A percentile compares a stretch with the other conserved stretches of the same genome.
These are phyloP conservation scores for Theileria equi DNA, from an alignment of 169 alveolate genomes.

Conservation along the genomic window DNA sequence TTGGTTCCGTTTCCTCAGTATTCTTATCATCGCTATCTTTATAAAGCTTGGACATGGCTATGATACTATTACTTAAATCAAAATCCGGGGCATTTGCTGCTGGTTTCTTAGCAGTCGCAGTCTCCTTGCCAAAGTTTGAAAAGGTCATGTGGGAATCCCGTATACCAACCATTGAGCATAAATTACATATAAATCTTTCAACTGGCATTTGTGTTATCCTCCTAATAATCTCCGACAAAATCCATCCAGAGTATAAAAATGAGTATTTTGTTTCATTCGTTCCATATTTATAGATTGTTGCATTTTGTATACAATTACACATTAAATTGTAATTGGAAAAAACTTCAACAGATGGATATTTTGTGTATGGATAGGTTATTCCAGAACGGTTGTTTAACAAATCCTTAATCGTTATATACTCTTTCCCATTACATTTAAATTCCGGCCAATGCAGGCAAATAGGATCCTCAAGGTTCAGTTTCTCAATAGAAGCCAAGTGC, in stretches of 20 bases:
- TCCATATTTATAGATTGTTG: constrained; percentile 17
- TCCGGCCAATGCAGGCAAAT: constrained; percentile 56
- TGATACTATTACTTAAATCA: too few relatives aligned
- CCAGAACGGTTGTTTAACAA: constrained; percentile 47
- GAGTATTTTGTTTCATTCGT: constrained; percentile 15
- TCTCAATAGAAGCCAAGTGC: constrained; percentile 48
- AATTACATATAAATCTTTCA: constrained; percentile 36
- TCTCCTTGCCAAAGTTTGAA: constrained; percentile 9
- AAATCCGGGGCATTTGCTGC: background rate
- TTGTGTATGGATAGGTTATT: constrained; percentile 28
- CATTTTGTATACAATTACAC: constrained; percentile 18
- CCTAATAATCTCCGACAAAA: constrained; percentile 50
- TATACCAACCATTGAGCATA: constrained; percentile 26
- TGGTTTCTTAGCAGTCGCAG: background rate
- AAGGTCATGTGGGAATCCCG: constrained; percentile 29
- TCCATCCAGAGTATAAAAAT: constrained; percentile 48
- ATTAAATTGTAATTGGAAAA: constrained; percentile 16
- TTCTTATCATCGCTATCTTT: background rate
- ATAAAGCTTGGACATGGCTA: background rate
- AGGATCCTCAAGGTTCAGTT: constrained; percentile 48
- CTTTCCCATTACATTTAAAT: constrained; percentile 47
- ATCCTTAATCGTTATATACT: constrained; percentile 27
- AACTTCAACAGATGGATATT: constrained; percentile 31
- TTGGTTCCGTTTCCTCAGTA: background rate
- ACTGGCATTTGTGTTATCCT: constrained; percentile 33